Percentiles rank a stretch among this genome's conserved stretches.
Evolutionary conservation across 1,284 basidiomycete species (phyloP).

Genomic region (Puccinia coronata): DNA sequence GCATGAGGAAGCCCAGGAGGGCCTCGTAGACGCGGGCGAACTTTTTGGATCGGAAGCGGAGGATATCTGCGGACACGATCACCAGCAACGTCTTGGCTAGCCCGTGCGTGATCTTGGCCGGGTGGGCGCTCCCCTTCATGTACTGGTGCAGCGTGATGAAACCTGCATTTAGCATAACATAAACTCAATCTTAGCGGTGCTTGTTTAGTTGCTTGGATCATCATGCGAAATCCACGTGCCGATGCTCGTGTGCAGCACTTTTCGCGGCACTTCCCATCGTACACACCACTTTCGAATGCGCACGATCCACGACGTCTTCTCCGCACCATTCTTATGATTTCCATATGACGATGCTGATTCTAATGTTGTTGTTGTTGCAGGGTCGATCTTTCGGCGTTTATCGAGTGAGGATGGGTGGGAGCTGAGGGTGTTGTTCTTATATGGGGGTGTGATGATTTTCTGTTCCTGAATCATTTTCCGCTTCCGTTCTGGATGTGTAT

Average conservation of each 20-base stretch:
- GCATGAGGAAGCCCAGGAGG: constrained; percentile 39
- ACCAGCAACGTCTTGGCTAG: constrained; percentile 5
- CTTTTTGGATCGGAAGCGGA: constrained; percentile 9
- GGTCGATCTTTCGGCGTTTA: too few species aligned
- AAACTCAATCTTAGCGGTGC: background rate
- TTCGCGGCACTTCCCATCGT: constrained; percentile 42
- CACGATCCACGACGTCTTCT: background rate
- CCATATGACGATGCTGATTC: too few species aligned
- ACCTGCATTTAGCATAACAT: background rate
- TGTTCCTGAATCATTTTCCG: too few species aligned
- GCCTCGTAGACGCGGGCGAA: constrained; percentile 30
- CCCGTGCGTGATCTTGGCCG: background rate
- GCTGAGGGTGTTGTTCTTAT: too few species aligned
- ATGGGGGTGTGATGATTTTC: too few species aligned
- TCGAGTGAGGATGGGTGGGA: too few species aligned
- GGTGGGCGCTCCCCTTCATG: background rate
- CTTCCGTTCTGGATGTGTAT: too few species aligned
- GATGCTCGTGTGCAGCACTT: constrained; percentile 45
- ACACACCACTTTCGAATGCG: constrained; percentile 1
- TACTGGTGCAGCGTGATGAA: constrained; percentile 38
- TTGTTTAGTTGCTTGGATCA: too few species aligned
- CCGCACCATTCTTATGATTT: background rate
- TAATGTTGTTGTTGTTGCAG: too few species aligned
- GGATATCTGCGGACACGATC: constrained; percentile 24
- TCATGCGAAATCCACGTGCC: constrained; percentile 2